Conservation (phyloP, 169 alveolate genomes). For the Plasmodium knowlesi region DNA sequence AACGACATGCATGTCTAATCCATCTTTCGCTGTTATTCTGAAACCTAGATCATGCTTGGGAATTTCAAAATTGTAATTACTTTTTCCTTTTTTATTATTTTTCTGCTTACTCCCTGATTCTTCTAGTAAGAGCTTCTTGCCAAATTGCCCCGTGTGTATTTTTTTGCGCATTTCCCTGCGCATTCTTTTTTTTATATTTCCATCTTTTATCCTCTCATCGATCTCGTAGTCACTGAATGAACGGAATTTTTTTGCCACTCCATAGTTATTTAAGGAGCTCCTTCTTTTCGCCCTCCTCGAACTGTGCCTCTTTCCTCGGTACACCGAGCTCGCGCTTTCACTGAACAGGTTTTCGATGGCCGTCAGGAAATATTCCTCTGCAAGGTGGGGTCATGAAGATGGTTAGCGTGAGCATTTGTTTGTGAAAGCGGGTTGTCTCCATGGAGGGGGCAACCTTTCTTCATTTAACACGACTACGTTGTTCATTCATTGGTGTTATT, state of each 20-base stretch:
- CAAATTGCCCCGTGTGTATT: neutral
- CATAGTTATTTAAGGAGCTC: neutral
- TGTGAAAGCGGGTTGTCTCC: neutral
- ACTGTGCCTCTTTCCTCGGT: neutral
- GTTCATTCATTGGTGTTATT: neutral
- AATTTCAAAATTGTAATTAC: slow-evolving; percentile 43
- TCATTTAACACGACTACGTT: neutral
- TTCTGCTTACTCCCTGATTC: neutral
- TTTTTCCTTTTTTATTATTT: neutral
- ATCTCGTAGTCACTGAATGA: slow-evolving; percentile 63
- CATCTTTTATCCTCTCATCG: slow-evolving; percentile 54
- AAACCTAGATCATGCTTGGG: slow-evolving; percentile 61
- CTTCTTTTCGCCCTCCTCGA: neutral
- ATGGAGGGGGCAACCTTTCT: neutral
- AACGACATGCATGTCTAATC: slow-evolving; percentile 78
- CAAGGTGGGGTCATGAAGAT: neutral
- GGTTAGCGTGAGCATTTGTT: neutral
- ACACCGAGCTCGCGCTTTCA: slow-evolving; percentile 9
- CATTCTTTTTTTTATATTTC: neutral
- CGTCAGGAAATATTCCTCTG: slow-evolving; percentile 33
- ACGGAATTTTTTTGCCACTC: neutral
- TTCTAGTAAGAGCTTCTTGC: neutral
- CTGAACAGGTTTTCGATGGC: slow-evolving; percentile 36
- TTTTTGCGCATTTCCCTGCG: neutral
- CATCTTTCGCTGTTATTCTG: slow-evolving; percentile 77